A percentile compares a stretch with the other conserved stretches of the same genome.
Conservation (phyloP, 257 asterid genomes). For the Salvia rosmarinus region DNA sequence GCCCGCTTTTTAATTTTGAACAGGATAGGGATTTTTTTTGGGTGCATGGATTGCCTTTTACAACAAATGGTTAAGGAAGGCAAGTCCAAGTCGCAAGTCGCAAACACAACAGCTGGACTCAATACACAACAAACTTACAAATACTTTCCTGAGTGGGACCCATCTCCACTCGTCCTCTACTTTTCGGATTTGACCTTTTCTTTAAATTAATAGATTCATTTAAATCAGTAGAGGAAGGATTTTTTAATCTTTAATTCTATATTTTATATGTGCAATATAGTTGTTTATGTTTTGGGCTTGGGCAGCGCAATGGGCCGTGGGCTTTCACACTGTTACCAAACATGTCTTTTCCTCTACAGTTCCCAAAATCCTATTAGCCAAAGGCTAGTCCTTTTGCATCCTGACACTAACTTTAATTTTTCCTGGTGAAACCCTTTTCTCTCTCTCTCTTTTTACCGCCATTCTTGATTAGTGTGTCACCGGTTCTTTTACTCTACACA, state of each 20-base stretch:
- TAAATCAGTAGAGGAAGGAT: no score
- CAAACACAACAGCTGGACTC: constrained; percentile 34
- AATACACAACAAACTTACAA: background rate
- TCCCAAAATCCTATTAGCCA: constrained; percentile 27
- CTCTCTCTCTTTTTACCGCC: background rate
- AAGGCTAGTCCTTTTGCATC: constrained; percentile 40
- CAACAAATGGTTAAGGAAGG: no score
- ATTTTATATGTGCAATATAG: no score
- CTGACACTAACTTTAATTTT: constrained; percentile 35
- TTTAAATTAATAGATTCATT: no score
- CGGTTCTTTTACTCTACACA: background rate
- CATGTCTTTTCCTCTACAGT: constrained; percentile 32
- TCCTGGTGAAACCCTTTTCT: background rate
- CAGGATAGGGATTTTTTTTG: background rate
- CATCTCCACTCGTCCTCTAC: no score
- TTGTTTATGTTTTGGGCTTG: background rate
- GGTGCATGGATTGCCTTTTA: no score
- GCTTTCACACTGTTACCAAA: constrained; percentile 40
- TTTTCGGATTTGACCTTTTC: no score
- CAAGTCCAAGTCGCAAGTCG: no score
- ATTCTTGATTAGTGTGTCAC: background rate
- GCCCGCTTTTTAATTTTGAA: background rate
- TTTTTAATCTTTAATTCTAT: no score
- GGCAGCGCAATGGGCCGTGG: constrained; percentile 32
- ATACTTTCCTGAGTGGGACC: background rate